Base-by-base conservation (phyloP, 2,329 filamentous ascomycete genomes). In the Fusarium sp. region DNA sequence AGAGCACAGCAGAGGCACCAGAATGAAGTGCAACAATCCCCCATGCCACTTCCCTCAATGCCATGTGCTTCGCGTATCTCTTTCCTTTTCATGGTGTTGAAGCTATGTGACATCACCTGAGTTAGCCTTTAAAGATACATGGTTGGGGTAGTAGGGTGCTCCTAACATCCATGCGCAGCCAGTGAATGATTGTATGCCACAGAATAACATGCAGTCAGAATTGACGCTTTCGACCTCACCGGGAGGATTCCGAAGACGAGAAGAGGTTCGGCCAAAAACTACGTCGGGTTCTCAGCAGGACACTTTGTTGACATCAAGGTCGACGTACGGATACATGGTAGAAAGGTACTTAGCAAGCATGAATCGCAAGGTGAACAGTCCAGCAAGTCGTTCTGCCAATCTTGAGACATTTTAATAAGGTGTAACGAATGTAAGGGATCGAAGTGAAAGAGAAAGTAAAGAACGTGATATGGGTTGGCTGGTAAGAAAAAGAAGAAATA, bases 1-100 rank as follows among this genome's bases (percentile, higher is more conserved):
- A 65, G 46, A 1, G 51, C 62, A 40, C 62, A 65, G 36, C 62
- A 65, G 17, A 48, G 45, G 18, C 62, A 65, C 57, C 62, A 65
- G 24, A 51, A 65, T 0, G 56, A 61, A 13, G 51, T 31, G 15
- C 62, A 65, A 36, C 57, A 65, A 11, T 65, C 62, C 11, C 20
- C 33, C 26, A 44, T 48, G 5, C 50, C 57, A 39, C 62, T 65
- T 9, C 62, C 62, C 13, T 65, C 51, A 13, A 65, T 61, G 1
- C 57, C 52, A 26, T 49, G 57, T 18, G 49, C 51, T 18, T 65
- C 57, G 3, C 52, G 57, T 5, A 65, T 61, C 15, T 49, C 20
- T 17, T 26, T 24, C 3, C 46, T 18, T 36, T 49, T 49, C 33
- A 13, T 49, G 20, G 38, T 11, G 24, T 49, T 49, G 7, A 26